Percentiles rank a stretch among this genome's conserved stretches.
Evolutionary conservation across 225 moss, liverwort and hornwort species (phyloP).

Genomic region (Polytrichum formosum): DNA sequence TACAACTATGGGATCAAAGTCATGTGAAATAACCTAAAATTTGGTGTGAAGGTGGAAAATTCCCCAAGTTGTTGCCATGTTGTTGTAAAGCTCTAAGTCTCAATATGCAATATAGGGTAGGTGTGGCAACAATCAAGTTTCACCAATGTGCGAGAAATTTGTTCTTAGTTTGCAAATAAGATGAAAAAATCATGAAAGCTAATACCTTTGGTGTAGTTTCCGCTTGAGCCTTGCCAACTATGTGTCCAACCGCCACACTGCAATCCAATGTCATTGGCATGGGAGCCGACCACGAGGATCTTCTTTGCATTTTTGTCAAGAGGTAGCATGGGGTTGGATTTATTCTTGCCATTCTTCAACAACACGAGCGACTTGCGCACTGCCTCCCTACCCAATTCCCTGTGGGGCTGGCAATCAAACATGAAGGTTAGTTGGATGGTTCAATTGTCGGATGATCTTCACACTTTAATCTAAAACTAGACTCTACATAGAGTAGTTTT

Average conservation of each 20-base stretch:
- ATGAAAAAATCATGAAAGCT: too few relatives aligned
- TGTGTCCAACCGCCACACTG: conserved; percentile 75
- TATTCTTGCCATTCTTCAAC: conserved; percentile 59
- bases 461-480: neutral
- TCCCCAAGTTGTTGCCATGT: too few relatives aligned
- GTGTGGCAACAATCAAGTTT: neutral
- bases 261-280: conserved; percentile 53
- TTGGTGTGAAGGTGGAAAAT: too few relatives aligned
- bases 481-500: too few relatives aligned
- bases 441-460: too few relatives aligned
- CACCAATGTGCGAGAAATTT: neutral
- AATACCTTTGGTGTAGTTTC: conserved; percentile 41
- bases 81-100: too few relatives aligned
- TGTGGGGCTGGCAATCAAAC: conserved; percentile 13
- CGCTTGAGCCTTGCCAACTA: conserved; percentile 51
- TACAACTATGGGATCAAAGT: too few relatives aligned
- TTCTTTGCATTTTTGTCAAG: conserved; percentile 37
- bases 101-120: neutral
- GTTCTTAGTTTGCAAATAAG: neutral
- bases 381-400: conserved; percentile 48
- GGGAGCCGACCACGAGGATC: conserved; percentile 42
- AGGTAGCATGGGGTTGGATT: conserved; percentile 28
- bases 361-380: conserved; percentile 63
- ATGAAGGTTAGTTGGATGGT: too few relatives aligned
- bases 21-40: too few relatives aligned